Evolutionary conservation across 23 red algal genomes (phyloP).

Genomic region (Gracilaria caudata): DNA sequence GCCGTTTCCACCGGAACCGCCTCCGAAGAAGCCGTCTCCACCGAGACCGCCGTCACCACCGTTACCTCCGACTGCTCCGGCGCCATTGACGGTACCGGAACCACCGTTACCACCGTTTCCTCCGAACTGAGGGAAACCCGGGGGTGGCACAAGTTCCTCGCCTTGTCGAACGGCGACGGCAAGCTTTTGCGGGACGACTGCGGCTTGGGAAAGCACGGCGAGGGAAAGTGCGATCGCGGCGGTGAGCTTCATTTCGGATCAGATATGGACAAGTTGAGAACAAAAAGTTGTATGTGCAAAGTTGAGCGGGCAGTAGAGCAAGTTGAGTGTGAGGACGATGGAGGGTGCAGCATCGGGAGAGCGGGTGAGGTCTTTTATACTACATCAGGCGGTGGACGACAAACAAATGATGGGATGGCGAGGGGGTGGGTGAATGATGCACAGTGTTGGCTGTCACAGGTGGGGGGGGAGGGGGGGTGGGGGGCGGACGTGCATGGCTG

Average conservation of each 20-base stretch:
- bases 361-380: constrained; percentile 18
- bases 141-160: neutral
- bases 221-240: constrained; percentile 26
- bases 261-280: neutral
- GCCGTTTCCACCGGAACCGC: constrained; percentile 11
- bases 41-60: constrained; percentile 37
- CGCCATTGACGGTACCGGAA: constrained; percentile 14
- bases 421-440: neutral
- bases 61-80: constrained; percentile 17
- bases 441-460: constrained; percentile 3
- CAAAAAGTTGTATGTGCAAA: neutral
- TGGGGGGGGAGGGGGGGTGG: neutral
- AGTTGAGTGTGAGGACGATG: neutral
- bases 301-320: neutral
- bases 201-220: constrained; percentile 17
- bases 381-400: neutral
- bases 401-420: too few species aligned
- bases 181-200: neutral
- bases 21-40: constrained; percentile 37
- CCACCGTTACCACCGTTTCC: constrained; percentile 35
- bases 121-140: constrained; percentile 23
- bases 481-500: neutral
- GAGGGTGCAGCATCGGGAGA: neutral
- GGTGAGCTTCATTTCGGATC: constrained; percentile 30
- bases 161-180: neutral